Percentiles rank a stretch among this genome's conserved stretches.
phyloP scores from a whole-genome alignment of 2,329 filamentous ascomycete species.

The Penicillium sp. region DNA sequence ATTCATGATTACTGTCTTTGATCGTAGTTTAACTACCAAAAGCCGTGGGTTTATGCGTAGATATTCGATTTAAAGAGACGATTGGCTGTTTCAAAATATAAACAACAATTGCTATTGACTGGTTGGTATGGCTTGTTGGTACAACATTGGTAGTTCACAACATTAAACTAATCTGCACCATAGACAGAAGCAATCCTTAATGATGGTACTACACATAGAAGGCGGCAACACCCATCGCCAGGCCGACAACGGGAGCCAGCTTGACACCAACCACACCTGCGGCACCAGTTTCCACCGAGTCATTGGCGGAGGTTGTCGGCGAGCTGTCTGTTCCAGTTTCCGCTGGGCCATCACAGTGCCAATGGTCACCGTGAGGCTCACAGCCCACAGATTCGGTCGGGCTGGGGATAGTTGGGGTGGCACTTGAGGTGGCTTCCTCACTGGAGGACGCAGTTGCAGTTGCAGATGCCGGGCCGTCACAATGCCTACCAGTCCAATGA shows the following conservation, averaged over 20 bases:
- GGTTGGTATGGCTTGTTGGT: too few species aligned
- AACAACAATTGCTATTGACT: too few species aligned
- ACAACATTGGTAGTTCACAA: too few species aligned
- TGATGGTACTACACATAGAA: neutral
- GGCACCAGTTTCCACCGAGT: neutral
- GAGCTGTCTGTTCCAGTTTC: slow-evolving; percentile 3
- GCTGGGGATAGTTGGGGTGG: slow-evolving; percentile 19
- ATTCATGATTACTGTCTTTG: too few species aligned
- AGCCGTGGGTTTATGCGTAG: too few species aligned
- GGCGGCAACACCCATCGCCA: neutral
- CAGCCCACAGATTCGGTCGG: slow-evolving; percentile 29
- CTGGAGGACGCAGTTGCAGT: slow-evolving; percentile 5
- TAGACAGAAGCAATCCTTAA: too few species aligned
- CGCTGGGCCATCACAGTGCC: slow-evolving; percentile 27
- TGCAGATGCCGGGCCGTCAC: slow-evolving; percentile 30
- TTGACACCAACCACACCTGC: neutral
- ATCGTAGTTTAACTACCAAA: too few species aligned
- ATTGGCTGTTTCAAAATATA: neutral
- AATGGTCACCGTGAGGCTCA: slow-evolving; percentile 27
- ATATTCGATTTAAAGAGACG: too few species aligned
- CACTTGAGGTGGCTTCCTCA: slow-evolving; percentile 9
- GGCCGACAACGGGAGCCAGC: neutral
- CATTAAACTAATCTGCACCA: too few species aligned
- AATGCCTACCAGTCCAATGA: slow-evolving; percentile 37
- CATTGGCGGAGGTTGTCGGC: neutral